A percentile compares a stretch with the other conserved stretches of the same genome.
Evolutionary conservation across 2,329 filamentous ascomycete genomes (phyloP).

Genomic region (Arthroderma sp.): DNA sequence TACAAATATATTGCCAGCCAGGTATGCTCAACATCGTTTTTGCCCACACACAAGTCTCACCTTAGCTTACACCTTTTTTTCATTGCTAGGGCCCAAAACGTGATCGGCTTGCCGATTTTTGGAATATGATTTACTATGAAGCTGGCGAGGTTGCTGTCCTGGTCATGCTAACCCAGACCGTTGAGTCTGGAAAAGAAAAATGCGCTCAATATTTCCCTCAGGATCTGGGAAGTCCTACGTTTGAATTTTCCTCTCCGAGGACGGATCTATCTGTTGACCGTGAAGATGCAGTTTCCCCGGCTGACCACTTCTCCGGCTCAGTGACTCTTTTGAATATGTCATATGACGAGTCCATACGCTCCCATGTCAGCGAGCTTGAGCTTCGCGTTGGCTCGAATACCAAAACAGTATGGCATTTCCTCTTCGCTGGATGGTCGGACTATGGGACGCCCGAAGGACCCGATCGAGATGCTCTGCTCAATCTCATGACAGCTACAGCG

Average conservation of each 20-base stretch:
- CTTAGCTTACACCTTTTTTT: background rate
- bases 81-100: constrained; percentile 58
- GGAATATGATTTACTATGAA: constrained; percentile 91
- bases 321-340: constrained; percentile 48
- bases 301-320: constrained; percentile 23
- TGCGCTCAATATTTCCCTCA: constrained; percentile 80
- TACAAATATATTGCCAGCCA: constrained; percentile 80
- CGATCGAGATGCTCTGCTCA: constrained; percentile 39
- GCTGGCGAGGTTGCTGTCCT: constrained; percentile 64
- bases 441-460: constrained; percentile 61
- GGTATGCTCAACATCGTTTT: constrained; percentile 25
- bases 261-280: constrained; percentile 40
- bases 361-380: constrained; percentile 61
- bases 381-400: constrained; percentile 40
- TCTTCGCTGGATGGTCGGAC: constrained; percentile 83
- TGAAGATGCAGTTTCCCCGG: constrained; percentile 50
- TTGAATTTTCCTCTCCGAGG: constrained; percentile 27
- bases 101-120: constrained; percentile 67
- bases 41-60: background rate
- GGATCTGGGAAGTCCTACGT: constrained; percentile 41
- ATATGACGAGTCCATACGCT: constrained; percentile 47
- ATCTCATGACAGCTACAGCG: constrained; percentile 39
- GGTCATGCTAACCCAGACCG: constrained; percentile 85
- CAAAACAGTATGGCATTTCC: constrained; percentile 66
- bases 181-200: constrained; percentile 66